Evolutionary conservation across 495 filamentous ascomycete species (phyloP), one percentile per base, ranked within the genome.

Genomic region (Lasiosphaeris hirsuta): DNA sequence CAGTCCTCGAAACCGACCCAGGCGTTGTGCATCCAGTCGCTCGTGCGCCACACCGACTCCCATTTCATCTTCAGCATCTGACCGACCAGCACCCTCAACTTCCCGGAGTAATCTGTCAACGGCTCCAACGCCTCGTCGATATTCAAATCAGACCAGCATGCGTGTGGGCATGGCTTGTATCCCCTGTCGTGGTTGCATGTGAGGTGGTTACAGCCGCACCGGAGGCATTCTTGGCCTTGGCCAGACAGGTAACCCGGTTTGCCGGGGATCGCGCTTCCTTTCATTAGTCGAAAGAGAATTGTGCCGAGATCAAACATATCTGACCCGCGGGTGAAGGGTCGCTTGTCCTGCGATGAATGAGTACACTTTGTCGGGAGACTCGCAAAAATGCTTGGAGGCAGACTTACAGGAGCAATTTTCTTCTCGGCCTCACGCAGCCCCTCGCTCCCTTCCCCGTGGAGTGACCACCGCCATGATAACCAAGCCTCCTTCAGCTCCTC

Each of bases 241-340:
- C 61, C 10, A 68, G 58, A 18, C 18, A 41, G 18, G 15, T n/a
- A 10, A 30, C 41, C 41, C 41, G 11, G 41, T 10, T 18, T 14
- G 23, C 53, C 53, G 4, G 53, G 53, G 30, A 55, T 36, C 4
- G 59, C 34, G 5, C 55, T 55, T 10, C 70, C 68, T 4, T 48
- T 60, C 71, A 76, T 75, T 74, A 78, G 76, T 10, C 46, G 58
- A 58, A 66, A 75, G 44, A 78, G 57, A 19, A 72, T 48, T 10
- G 59, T 59, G 33, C 72, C 75, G 3, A 78, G 62, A 13, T 63
- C 62, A 38, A 59, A 73, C 30, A 75, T 58, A 23, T 78, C 75
- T 35, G 55, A 59, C 14, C 68, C 66, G 17, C 50, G 58, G 2
- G 71, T 68, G 34, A 64, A 72, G 8, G 67, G 64, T 6, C 64